Percentiles rank a stretch among this genome's conserved stretches.
These are phyloP conservation scores for Peniophora sp. DNA, from an alignment of 1,284 basidiomycete species.

Conservation along the genomic window DNA sequence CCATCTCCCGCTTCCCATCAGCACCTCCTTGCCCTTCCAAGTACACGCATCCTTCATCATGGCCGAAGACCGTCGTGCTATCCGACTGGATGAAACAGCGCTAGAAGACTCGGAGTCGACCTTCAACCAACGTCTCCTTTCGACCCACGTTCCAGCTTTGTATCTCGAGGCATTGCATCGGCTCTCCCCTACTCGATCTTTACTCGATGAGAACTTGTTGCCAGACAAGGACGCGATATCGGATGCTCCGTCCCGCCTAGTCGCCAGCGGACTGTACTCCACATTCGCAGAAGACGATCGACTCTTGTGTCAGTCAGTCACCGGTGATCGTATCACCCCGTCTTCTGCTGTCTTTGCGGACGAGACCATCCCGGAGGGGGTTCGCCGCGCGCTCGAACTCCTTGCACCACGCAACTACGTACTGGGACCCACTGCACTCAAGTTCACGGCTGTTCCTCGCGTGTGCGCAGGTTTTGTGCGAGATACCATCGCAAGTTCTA, in stretches of 20 bases:
- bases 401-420: background rate
- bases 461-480: background rate
- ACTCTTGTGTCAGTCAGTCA: background rate
- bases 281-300: background rate
- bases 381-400: background rate
- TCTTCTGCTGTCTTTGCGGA: background rate
- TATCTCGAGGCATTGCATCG: background rate
- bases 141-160: background rate
- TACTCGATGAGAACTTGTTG: too few species aligned
- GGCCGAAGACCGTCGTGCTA: background rate
- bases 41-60: slow-evolving; percentile 14
- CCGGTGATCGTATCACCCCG: background rate
- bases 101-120: background rate
- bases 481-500: background rate
- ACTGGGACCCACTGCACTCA: background rate
- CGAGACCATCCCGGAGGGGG: background rate
- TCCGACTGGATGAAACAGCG: background rate
- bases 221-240: too few species aligned
- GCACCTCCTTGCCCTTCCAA: slow-evolving; percentile 16
- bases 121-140: background rate
- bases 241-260: too few species aligned
- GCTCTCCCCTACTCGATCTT: too few species aligned
- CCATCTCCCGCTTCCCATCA: slow-evolving; percentile 11
- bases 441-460: background rate
- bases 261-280: too few species aligned